Base-by-base conservation (phyloP, 2,329 filamentous ascomycete genomes). In the Fusarium oligoseptatum region DNA sequence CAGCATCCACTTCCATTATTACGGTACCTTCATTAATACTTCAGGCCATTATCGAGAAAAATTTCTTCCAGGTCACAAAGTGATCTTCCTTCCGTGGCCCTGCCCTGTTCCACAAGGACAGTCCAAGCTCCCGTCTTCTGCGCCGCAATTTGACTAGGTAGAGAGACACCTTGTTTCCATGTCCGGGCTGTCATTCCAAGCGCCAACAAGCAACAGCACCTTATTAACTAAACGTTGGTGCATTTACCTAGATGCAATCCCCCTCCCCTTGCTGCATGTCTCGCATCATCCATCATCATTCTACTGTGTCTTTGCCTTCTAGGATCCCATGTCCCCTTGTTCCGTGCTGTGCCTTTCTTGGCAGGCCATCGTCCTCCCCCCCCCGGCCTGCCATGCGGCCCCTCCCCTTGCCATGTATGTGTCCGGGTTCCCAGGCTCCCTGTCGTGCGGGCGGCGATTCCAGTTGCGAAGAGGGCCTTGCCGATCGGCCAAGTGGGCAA, bases 271-370 rank as follows among this genome's bases (percentile, higher is more conserved):
- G 32, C 61, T 64, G 62, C 66, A 76, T 77, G 76, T 77, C 76
- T 76, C 67, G 76, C 76, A 76, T 77, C 76, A 76, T 43, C 66
- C 72, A 63, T 61, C 64, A 67, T 50, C 32, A 22, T 22, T 60
- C 27, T 43, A 12, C 39, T 65, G 58, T 68, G 64, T 68, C 58
- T 57, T 20, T 60, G 2, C 52, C 63, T 50, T 71, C 71, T 37
- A 55, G 66, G 70, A 69, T 52, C 68, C 76, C 76, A 74, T 77
- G 76, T 68, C 75, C 67, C 67, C 68, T 63, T 76, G 61, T 52
- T 52, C 64, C 73, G 67, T 74, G 70, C 73, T 75, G 72, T 75
- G 66, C 66, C 67, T 63, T 63, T 60, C 70, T 66, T 68, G 64
- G 66, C 60, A 71, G 64, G 66, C 56, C 70, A 41, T 22, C 17